A percentile compares a stretch with the other conserved stretches of the same genome.
Conservation (phyloP, 1,284 basidiomycete genomes). For the Ustilago sp. region DNA sequence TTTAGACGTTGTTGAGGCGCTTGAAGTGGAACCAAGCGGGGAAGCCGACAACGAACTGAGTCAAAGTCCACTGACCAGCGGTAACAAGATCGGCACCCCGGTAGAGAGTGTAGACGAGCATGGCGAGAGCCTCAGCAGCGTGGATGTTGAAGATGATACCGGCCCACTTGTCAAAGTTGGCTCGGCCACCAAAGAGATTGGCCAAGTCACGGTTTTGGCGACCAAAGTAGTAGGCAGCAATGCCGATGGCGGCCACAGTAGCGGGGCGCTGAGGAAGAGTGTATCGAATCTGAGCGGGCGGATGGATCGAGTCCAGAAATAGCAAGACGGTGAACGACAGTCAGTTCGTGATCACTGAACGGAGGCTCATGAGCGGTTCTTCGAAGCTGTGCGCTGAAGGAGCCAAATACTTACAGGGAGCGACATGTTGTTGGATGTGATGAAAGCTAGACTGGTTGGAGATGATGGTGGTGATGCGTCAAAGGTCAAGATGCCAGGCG, state of each 20-base stretch:
- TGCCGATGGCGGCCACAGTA: slow-evolving; percentile 3
- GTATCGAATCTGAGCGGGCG: slow-evolving; percentile 27
- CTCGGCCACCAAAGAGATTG: slow-evolving; percentile 32
- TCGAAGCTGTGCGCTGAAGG: not conserved
- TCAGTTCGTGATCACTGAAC: not conserved
- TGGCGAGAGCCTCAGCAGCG: slow-evolving; percentile 39
- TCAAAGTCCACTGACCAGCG: slow-evolving; percentile 39
- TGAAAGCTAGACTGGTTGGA: not conserved
- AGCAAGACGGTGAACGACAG: not conserved
- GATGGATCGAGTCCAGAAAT: not conserved
- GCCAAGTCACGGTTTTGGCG: slow-evolving; percentile 36
- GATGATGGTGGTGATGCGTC: slow-evolving; percentile 1
- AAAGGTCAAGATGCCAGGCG: not conserved
- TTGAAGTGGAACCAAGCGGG: slow-evolving; percentile 53
- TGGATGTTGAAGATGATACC: slow-evolving; percentile 28
- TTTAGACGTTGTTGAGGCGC: slow-evolving; percentile 42
- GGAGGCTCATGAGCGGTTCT: not conserved
- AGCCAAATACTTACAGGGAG: not conserved
- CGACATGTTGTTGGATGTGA: not conserved
- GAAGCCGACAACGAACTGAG: slow-evolving; percentile 51
- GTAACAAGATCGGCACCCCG: slow-evolving; percentile 39
- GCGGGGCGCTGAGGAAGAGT: slow-evolving; percentile 40
- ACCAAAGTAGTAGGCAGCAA: slow-evolving; percentile 37
- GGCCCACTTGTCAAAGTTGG: slow-evolving; percentile 39
- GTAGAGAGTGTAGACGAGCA: slow-evolving; percentile 40